These are phyloP conservation scores for Physcia stellaris DNA, from an alignment of 495 filamentous ascomycete species.

Conservation along the genomic window DNA sequence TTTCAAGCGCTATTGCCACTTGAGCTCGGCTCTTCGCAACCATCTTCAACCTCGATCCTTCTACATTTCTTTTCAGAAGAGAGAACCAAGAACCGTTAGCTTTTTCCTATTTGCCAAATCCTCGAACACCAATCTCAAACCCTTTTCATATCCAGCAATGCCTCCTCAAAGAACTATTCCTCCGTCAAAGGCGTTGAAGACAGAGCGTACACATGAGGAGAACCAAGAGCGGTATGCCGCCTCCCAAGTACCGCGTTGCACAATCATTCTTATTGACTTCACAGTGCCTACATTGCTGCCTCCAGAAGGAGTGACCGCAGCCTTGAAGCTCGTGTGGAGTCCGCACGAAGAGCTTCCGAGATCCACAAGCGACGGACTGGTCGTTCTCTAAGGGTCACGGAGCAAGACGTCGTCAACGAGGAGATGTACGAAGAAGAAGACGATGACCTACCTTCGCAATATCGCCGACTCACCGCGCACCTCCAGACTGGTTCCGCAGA, in stretches of 20 bases:
- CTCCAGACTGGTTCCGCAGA: slow-evolving; percentile 37
- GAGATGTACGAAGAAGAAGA: slow-evolving; percentile 98
- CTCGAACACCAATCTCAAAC: not conserved
- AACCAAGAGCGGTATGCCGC: slow-evolving; percentile 68
- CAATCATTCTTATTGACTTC: no score
- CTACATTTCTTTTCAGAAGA: no score
- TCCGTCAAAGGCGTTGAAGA: slow-evolving; percentile 38
- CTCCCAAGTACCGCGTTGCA: not conserved
- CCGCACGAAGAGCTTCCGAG: slow-evolving; percentile 73
- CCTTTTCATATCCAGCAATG: slow-evolving; percentile 23
- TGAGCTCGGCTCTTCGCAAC: no score
- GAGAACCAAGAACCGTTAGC: no score
- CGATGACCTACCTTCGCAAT: slow-evolving; percentile 38
- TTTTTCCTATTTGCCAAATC: not conserved
- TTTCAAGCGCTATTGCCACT: no score
- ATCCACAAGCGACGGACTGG: slow-evolving; percentile 87
- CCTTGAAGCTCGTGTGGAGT: slow-evolving; percentile 80
- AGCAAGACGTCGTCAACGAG: slow-evolving; percentile 80
- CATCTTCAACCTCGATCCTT: no score
- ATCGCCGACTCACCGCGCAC: slow-evolving; percentile 39
- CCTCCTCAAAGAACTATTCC: slow-evolving; percentile 30
- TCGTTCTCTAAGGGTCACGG: slow-evolving; percentile 66
- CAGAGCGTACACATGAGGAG: slow-evolving; percentile 67
- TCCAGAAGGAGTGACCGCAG: slow-evolving; percentile 83
- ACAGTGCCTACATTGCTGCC: slow-evolving; percentile 83